Evolutionary conservation across 106 monocot species (phyloP), one percentile per base, ranked within the genome.

Genomic region (Dendrobium huoshanense): DNA sequence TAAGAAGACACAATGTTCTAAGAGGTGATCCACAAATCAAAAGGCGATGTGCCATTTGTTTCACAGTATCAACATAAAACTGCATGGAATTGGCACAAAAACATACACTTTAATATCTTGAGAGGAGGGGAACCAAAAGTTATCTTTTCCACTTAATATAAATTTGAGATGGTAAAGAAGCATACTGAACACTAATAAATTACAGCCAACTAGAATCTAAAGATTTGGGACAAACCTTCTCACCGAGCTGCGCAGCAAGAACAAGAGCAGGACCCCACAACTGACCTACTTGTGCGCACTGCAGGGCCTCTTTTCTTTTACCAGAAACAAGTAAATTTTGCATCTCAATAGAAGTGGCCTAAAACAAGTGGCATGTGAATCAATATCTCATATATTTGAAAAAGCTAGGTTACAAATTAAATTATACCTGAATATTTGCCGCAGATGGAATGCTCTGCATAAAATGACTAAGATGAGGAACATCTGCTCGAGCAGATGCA

Each of bases 261-360:
- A 97, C 88, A 85, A 97, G 87, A 77, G 97, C 97, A 85, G 92
- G 94, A 2, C 97, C 97, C 97, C 97, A 97, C 76, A 97, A 83
- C 72, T 91, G 87, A 83, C 97, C 97, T 72, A 90, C 94, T 81
- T 94, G 94, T 48, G 97, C 97, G 86, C 79, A 81, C 41, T 94
- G 90, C 65, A 97, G 82, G 61, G 97, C 97, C 81, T 98, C 92
- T 81, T 91, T 98, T 77, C 92, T 92, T 89, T 79, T 98, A 68
- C 97, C 97, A 78, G 92, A 91, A 76, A 98, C 89, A 73, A 98
- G 92, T 80, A 98, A 89, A 51, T 81, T 87, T 81, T 98, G 97
- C 19, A 98, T 88, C 82, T 92, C 90, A 72, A 84, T 41, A 58
- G 94, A 92, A 82, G 92, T 89, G 43, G 79, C 81, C 97, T 98